Conservation (phyloP, 139 green algal genomes). For the Tetradesmus obliquus region DNA sequence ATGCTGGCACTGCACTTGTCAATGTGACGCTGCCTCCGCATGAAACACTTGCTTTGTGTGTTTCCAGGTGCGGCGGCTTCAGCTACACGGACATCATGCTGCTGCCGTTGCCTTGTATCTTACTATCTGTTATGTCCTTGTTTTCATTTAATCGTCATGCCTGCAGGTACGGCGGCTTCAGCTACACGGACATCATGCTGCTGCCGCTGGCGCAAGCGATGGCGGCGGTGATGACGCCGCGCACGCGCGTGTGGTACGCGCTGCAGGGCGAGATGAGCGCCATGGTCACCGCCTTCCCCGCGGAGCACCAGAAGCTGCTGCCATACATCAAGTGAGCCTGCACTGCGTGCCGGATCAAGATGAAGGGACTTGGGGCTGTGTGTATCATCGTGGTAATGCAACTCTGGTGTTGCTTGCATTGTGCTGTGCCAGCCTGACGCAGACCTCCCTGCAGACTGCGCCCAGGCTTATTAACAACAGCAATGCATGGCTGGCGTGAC, state of each 20-base stretch:
- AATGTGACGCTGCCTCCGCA: too few species aligned
- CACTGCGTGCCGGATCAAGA: neutral
- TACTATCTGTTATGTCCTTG: neutral
- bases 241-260: constrained; percentile 40
- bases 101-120: neutral
- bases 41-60: too few species aligned
- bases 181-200: constrained; percentile 61
- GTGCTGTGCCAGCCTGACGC: too few species aligned
- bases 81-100: constrained; percentile 57
- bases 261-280: constrained; percentile 59
- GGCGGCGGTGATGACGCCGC: neutral
- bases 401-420: too few species aligned
- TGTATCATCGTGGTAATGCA: too few species aligned
- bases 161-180: constrained; percentile 2
- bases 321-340: constrained; percentile 32
- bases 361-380: too few species aligned
- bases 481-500: too few species aligned
- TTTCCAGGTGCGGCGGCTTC: constrained; percentile 30
- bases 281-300: constrained; percentile 50
- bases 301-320: constrained; percentile 46
- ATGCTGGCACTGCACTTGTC: too few species aligned
- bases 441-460: too few species aligned
- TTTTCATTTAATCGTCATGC: too few species aligned
- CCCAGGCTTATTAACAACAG: too few species aligned
- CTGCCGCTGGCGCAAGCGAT: constrained; percentile 53